Base-by-base conservation (phyloP, 2,329 filamentous ascomycete species). In the Aaosphaeria pasadenensis region DNA sequence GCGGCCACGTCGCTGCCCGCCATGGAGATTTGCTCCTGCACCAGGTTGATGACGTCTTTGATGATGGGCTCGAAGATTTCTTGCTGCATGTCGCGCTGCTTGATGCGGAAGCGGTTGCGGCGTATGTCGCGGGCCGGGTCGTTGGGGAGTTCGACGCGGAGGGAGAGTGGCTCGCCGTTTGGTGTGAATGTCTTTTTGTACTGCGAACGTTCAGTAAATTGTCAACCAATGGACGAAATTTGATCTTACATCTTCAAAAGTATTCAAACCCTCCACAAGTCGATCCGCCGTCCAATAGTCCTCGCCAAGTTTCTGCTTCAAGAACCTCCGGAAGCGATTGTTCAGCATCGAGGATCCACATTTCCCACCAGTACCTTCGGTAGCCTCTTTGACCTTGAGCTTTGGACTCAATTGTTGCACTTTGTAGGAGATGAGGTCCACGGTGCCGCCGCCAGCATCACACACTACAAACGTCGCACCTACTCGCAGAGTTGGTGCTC, bases 381-480 rank as follows among this genome's bases (percentile, higher is more conserved):
- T 6, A 5, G 43, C 28, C 30, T 47, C 45, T 30, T 47, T 39
- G 6, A 47, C 13, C 45, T 47, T 29, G 7, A 43, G 29, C 24
- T 40, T 40, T 9, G 40, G 45, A 39, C n/a, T 6, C 9, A 38
- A 7, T 5, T 41, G 11, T 6, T n/a, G 9, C 9, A 46, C 39
- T 30, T 48, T 30, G 42, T 52, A 49, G 2, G 46, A 48, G 9
- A 51, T 41, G 4, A 51, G 49, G 28, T 51, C 49, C 6, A 51
- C 49, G n/a, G 49, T 51, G 17, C 49, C 49, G 13, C 49, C 49
- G 31, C 49, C 49, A 11, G 49, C 49, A 39, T 51, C 49, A 30
- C 49, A 51, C 28, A 51, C 13, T 4, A 44, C 41, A 32, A 51
- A 44, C 11, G 36, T 29, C 6, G 48, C 46, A 6, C 46, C 43